These are phyloP conservation scores for Salix koriyanagi DNA, from an alignment of 345 rosid genomes.

Conservation along the genomic window DNA sequence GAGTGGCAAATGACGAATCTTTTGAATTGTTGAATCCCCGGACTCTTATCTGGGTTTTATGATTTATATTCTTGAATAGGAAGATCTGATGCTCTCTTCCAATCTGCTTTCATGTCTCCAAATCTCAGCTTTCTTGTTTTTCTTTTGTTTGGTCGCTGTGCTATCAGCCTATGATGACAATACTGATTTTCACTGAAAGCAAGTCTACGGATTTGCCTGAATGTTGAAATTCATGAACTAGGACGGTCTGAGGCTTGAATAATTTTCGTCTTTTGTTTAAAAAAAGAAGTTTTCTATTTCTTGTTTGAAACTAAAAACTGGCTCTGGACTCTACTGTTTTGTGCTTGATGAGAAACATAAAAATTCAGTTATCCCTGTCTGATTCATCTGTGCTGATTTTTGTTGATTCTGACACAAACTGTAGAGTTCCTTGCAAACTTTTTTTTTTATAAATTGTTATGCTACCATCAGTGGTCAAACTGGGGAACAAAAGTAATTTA, in stretches of 20 bases:
- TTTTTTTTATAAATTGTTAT: not conserved
- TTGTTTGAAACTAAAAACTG: too few relatives aligned
- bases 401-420: constrained; percentile 39
- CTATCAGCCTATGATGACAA: constrained; percentile 27
- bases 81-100: constrained; percentile 45
- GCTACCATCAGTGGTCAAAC: not conserved
- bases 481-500: not conserved
- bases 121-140: not conserved
- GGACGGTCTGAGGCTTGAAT: constrained; percentile 61
- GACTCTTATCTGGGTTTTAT: constrained; percentile 9
- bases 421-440: not conserved
- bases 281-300: too few relatives aligned
- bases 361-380: constrained; percentile 65
- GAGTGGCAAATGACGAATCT: constrained; percentile 34
- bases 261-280: not conserved
- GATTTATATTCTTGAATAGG: constrained; percentile 40
- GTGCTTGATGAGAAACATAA: constrained; percentile 39
- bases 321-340: not conserved
- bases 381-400: constrained; percentile 36
- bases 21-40: constrained; percentile 19
- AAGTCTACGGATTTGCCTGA: not conserved
- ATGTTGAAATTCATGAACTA: constrained; percentile 47
- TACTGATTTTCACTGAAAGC: constrained; percentile 14
- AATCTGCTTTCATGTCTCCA: not conserved
- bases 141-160: not conserved